Conservation (phyloP, 2,329 filamentous ascomycete genomes). For the Exserohilum turcica region DNA sequence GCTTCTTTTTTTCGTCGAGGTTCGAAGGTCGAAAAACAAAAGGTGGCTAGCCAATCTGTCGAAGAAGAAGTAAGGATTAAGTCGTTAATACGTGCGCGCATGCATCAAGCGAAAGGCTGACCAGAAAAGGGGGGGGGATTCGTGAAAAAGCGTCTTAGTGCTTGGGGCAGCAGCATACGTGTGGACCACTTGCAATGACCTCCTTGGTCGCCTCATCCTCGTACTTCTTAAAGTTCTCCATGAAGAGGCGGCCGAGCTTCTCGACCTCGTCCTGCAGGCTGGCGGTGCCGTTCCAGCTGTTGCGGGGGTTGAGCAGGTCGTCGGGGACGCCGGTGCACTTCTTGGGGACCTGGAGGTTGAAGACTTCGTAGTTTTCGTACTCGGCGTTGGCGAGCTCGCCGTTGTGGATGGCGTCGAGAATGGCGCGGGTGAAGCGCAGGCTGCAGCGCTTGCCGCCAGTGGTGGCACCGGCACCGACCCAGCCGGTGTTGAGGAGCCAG, state of each 20-base stretch:
- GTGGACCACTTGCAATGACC: constrained; percentile 54
- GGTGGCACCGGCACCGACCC: constrained; percentile 88
- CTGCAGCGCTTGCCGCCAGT: constrained; percentile 94
- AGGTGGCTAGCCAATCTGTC: constrained; percentile 5
- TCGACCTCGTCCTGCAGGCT: constrained; percentile 86
- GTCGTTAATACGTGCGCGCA: no score
- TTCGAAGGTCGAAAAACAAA: not conserved
- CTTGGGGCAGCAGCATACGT: constrained; percentile 48
- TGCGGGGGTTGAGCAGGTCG: constrained; percentile 93
- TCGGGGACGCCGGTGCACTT: constrained; percentile 84
- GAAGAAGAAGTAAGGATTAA: no score
- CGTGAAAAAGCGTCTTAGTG: constrained; percentile 19
- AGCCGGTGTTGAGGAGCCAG: constrained; percentile 98
- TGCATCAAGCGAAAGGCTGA: no score
- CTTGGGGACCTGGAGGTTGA: constrained; percentile 97
- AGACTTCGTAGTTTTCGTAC: constrained; percentile 94
- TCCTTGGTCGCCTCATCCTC: constrained; percentile 69
- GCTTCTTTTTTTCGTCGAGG: no score
- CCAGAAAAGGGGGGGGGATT: constrained; percentile 10
- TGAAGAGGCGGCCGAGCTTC: constrained; percentile 88
- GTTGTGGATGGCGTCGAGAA: constrained; percentile 96
- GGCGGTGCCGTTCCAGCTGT: constrained; percentile 83
- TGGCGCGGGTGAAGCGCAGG: constrained; percentile 97
- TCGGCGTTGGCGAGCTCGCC: constrained; percentile 91
- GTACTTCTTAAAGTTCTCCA: constrained; percentile 98